Conservation (phyloP, 805 yeast genomes). For the Candida succiphila region DNA sequence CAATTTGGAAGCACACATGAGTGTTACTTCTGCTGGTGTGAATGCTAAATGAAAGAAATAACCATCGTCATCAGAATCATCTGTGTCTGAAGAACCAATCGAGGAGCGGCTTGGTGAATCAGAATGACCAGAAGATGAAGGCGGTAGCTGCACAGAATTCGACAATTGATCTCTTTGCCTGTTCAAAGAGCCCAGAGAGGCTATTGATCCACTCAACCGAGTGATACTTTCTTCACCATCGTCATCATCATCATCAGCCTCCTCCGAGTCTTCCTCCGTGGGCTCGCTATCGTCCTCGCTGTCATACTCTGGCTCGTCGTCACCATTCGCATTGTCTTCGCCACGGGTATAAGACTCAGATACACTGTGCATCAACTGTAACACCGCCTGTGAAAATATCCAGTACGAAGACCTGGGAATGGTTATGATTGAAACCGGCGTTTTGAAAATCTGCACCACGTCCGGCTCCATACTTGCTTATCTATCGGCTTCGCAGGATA, state of each 20-base stretch:
- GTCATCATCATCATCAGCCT: background rate
- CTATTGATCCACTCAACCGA: background rate
- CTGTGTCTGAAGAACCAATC: constrained; percentile 2
- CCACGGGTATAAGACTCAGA: background rate
- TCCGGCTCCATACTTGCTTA: background rate
- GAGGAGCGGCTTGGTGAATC: too few relatives aligned
- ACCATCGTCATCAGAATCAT: constrained; percentile 26
- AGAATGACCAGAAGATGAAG: constrained; percentile 1
- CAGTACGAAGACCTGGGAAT: constrained; percentile 43
- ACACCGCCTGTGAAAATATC: constrained; percentile 42
- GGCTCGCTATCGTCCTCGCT: too few relatives aligned
- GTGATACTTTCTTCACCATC: background rate
- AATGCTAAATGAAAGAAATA: constrained; percentile 51
- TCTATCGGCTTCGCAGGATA: too few relatives aligned
- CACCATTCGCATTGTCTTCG: too few relatives aligned
- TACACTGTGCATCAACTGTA: constrained; percentile 32
- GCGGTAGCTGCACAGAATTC: constrained; percentile 6
- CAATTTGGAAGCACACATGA: constrained; percentile 38
- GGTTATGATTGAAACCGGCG: constrained; percentile 38
- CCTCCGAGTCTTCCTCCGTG: too few relatives aligned
- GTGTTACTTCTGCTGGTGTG: constrained; percentile 53
- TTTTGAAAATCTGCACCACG: constrained; percentile 33
- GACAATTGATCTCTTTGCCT: constrained; percentile 1
- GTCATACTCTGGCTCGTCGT: too few relatives aligned
- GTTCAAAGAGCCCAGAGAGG: constrained; percentile 1